A percentile compares a stretch with the other conserved stretches of the same genome.
These are phyloP conservation scores for Acacia melanoxylon DNA, from an alignment of 306 rosid genomes.

Conservation along the genomic window DNA sequence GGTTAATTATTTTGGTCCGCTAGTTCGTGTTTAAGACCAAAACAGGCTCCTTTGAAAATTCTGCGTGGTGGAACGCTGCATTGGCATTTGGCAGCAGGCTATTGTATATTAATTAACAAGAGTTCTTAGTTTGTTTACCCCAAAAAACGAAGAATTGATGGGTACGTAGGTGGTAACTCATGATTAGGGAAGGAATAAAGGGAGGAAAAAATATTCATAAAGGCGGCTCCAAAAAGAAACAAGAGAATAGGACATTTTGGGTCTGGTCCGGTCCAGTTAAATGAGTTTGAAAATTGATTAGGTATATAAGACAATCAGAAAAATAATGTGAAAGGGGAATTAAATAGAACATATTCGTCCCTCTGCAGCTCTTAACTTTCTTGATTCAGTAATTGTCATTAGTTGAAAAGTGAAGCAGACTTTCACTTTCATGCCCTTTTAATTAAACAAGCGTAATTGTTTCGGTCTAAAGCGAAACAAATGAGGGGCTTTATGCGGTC, in stretches of 20 bases:
- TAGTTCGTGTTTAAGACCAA: slow-evolving; percentile 27
- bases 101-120: background rate
- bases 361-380: background rate
- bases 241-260: background rate
- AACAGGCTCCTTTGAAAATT: background rate
- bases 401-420: background rate
- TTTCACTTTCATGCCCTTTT: background rate
- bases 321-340: background rate
- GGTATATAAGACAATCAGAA: background rate
- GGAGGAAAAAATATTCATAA: background rate
- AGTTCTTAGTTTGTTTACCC: background rate
- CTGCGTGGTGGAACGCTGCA: background rate
- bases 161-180: background rate
- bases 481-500: background rate
- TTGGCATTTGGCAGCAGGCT: background rate
- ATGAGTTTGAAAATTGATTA: background rate
- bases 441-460: background rate
- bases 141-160: background rate
- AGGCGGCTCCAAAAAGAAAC: background rate
- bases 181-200: slow-evolving; percentile 1
- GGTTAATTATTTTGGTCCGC: slow-evolving; percentile 29
- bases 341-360: background rate
- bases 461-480: background rate
- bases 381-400: background rate
- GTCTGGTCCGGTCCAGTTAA: background rate